phyloP scores from a whole-genome alignment of 192 early-diverging fungal genomes.

The Podila epicladia region DNA sequence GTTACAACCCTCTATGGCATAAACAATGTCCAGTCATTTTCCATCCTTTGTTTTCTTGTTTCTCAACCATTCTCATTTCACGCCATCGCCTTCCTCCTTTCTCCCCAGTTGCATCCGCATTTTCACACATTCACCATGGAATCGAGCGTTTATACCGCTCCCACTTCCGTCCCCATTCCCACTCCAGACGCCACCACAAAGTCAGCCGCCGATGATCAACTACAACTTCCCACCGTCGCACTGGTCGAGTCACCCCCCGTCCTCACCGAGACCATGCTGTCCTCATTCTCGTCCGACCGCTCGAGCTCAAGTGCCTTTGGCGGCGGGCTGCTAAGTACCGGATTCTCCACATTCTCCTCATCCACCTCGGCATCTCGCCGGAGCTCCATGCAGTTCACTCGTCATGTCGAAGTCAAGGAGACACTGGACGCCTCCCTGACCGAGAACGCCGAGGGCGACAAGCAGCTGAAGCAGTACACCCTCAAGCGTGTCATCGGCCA shows the following conservation, averaged over 20 bases:
- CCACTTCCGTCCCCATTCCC: background rate
- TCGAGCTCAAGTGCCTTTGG: conserved; percentile 7
- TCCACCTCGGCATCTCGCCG: conserved; percentile 30
- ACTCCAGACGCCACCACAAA: background rate
- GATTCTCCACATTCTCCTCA: conserved; percentile 16
- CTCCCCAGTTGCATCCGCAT: no score
- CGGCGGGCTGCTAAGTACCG: background rate
- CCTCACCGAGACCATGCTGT: conserved; percentile 40
- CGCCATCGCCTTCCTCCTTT: no score
- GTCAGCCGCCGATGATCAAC: background rate
- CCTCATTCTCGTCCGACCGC: conserved; percentile 30
- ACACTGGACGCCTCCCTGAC: conserved; percentile 65
- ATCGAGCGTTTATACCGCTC: no score
- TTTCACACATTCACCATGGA: no score
- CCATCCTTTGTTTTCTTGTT: no score
- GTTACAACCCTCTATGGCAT: no score
- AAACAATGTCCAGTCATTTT: no score
- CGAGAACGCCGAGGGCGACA: conserved; percentile 76
- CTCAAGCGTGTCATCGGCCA: conserved; percentile 81
- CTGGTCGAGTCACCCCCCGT: conserved; percentile 5
- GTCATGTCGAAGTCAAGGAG: conserved; percentile 22
- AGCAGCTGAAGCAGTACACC: conserved; percentile 85
- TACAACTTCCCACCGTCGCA: conserved; percentile 1
- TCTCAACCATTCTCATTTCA: no score
- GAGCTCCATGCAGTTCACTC: conserved; percentile 28